Percentiles rank a stretch among this genome's conserved stretches.
These are phyloP conservation scores for Colletotrichum navitas DNA, from an alignment of 2,329 filamentous ascomycete species.

Conservation along the genomic window DNA sequence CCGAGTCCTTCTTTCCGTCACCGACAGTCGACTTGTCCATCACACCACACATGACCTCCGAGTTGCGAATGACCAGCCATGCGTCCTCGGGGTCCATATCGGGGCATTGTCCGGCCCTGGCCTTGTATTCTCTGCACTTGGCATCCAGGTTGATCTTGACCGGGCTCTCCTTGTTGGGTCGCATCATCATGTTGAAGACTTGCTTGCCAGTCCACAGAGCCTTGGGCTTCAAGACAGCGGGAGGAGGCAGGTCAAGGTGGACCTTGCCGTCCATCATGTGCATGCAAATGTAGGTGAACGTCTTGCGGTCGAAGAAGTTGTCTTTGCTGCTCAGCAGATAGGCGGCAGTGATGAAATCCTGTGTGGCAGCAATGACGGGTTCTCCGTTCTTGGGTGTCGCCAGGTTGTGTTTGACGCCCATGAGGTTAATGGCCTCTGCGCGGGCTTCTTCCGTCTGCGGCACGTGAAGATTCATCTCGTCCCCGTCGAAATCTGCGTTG, in stretches of 20 bases:
- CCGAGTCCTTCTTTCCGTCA: conserved; percentile 95
- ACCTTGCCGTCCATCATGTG: conserved; percentile 91
- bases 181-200: conserved; percentile 91
- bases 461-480: conserved; percentile 99
- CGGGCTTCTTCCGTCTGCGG: conserved; percentile 97
- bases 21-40: conserved; percentile 99
- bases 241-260: conserved; percentile 86
- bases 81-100: conserved; percentile 89
- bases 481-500: conserved; percentile 98
- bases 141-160: conserved; percentile 94
- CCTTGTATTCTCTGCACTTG: conserved; percentile 84
- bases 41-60: conserved; percentile 94
- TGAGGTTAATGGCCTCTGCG: conserved; percentile 93
- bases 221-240: conserved; percentile 86
- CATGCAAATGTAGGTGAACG: conserved; percentile 90
- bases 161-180: conserved; percentile 85
- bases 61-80: conserved; percentile 94
- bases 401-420: conserved; percentile 98
- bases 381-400: conserved; percentile 97
- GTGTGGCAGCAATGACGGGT: conserved; percentile 98
- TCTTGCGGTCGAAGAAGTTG: conserved; percentile 88
- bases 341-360: conserved; percentile 98
- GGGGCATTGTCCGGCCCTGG: conserved; percentile 67
- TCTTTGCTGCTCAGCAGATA: conserved; percentile 94
- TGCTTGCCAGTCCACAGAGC: conserved; percentile 97